Evolutionary conservation across 225 moss, liverwort and hornwort species (phyloP).

Genomic region (Asterella californica): DNA sequence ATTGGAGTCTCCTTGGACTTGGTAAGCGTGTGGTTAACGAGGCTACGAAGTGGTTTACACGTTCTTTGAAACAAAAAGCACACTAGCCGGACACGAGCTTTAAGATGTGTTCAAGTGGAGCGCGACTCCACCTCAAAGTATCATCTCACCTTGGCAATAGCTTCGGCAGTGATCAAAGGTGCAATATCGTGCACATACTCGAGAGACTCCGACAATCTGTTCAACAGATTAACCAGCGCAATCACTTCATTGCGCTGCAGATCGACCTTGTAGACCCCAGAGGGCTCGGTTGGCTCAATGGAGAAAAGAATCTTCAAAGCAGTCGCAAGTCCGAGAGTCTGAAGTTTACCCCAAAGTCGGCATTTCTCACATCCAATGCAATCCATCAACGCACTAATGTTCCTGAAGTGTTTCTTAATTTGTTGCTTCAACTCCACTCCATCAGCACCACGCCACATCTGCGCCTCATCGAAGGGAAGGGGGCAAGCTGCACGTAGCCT

Average conservation of each 20-base stretch:
- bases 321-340: slow-evolving; percentile 82
- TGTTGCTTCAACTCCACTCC: slow-evolving; percentile 66
- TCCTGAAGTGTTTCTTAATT: slow-evolving; percentile 77
- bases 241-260: slow-evolving; percentile 96
- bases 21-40: no score
- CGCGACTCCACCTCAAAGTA: slow-evolving; percentile 5
- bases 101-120: neutral
- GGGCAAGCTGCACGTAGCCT: slow-evolving; percentile 71
- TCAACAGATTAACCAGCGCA: slow-evolving; percentile 68
- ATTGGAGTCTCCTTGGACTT: no score
- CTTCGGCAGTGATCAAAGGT: slow-evolving; percentile 29
- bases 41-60: no score
- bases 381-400: slow-evolving; percentile 91
- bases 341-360: slow-evolving; percentile 95
- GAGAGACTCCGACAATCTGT: slow-evolving; percentile 84
- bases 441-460: slow-evolving; percentile 81
- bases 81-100: neutral
- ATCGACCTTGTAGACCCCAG: slow-evolving; percentile 41
- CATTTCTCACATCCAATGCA: slow-evolving; percentile 99
- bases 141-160: slow-evolving; percentile 10
- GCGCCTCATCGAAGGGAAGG: slow-evolving; percentile 87
- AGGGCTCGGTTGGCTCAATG: slow-evolving; percentile 33
- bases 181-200: slow-evolving; percentile 75
- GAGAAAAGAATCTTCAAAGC: slow-evolving; percentile 88
- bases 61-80: no score